Evolutionary conservation across 2,329 filamentous ascomycete genomes (phyloP).

Genomic region (Sporothrix curviconia): DNA sequence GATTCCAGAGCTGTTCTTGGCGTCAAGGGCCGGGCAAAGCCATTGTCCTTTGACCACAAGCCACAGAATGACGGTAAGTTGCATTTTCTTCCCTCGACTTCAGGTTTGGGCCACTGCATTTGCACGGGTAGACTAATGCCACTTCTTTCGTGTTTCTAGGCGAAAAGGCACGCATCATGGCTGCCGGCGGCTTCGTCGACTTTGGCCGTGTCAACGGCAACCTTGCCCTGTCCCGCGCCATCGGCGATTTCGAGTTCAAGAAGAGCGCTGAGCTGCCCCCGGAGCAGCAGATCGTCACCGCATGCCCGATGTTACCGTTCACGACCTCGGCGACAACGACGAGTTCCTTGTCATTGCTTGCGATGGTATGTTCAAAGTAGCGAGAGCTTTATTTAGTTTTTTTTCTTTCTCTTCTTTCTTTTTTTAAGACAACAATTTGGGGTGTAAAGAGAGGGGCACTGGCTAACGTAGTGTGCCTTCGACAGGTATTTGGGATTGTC

Average conservation of each 20-base stretch:
- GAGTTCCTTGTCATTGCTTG: slow-evolving; percentile 92
- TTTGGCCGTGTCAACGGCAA: slow-evolving; percentile 98
- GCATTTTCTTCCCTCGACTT: not conserved
- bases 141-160: slow-evolving; percentile 43
- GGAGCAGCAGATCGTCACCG: slow-evolving; percentile 98
- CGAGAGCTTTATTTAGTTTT: too few species aligned
- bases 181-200: slow-evolving; percentile 94
- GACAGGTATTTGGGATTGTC: slow-evolving; percentile 98
- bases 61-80: slow-evolving; percentile 86
- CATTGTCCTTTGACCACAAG: slow-evolving; percentile 98
- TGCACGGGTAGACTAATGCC: too few species aligned
- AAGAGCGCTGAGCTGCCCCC: slow-evolving; percentile 94
- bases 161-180: slow-evolving; percentile 92
- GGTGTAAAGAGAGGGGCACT: not conserved
- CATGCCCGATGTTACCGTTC: slow-evolving; percentile 86
- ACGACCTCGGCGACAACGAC: slow-evolving; percentile 86
- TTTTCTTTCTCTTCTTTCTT: too few species aligned
- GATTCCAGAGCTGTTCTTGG: slow-evolving; percentile 93
- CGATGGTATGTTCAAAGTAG: slow-evolving; percentile 58
- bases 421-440: too few species aligned
- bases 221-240: slow-evolving; percentile 89
- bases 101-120: too few species aligned
- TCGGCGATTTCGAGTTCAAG: slow-evolving; percentile 99
- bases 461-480: slow-evolving; percentile 11
- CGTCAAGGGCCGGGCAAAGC: slow-evolving; percentile 95